Percentiles rank a stretch among this genome's conserved stretches.
Evolutionary conservation across 2,329 filamentous ascomycete species (phyloP).

Genomic region (Geoglossum cookeanum): DNA sequence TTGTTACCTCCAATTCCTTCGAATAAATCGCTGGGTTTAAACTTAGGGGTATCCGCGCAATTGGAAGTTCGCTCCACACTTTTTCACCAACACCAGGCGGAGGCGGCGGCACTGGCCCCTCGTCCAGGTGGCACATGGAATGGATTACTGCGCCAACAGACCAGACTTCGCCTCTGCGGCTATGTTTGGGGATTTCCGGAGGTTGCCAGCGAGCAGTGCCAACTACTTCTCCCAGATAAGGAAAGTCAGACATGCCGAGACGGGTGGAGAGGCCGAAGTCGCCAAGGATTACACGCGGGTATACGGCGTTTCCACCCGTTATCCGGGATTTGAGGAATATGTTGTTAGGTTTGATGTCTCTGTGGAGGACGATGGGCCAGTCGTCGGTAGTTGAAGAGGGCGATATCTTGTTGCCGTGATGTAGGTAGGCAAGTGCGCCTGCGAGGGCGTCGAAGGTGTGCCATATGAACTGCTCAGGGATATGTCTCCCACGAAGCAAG

Average conservation of each 20-base stretch:
- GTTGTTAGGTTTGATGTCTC: constrained; percentile 3
- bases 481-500: not conserved
- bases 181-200: not conserved
- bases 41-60: not conserved
- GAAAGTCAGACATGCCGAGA: not conserved
- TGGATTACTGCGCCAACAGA: not conserved
- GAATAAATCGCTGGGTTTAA: not conserved
- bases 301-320: not conserved
- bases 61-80: not conserved
- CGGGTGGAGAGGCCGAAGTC: constrained; percentile 1
- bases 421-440: not conserved
- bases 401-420: not conserved
- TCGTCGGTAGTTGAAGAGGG: not conserved
- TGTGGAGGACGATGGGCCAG: not conserved
- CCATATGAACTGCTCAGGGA: constrained; percentile 2
- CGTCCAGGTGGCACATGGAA: not conserved
- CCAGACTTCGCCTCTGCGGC: not conserved
- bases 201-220: constrained; percentile 1
- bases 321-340: not conserved
- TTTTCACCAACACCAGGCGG: not conserved
- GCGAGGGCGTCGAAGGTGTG: not conserved
- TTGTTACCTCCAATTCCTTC: not conserved
- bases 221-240: not conserved
- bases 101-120: not conserved
- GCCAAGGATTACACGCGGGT: constrained; percentile 2